Evolutionary conservation across 805 yeast species (phyloP), one percentile per base, ranked within the genome.

Genomic region (Candida hungchunana): DNA sequence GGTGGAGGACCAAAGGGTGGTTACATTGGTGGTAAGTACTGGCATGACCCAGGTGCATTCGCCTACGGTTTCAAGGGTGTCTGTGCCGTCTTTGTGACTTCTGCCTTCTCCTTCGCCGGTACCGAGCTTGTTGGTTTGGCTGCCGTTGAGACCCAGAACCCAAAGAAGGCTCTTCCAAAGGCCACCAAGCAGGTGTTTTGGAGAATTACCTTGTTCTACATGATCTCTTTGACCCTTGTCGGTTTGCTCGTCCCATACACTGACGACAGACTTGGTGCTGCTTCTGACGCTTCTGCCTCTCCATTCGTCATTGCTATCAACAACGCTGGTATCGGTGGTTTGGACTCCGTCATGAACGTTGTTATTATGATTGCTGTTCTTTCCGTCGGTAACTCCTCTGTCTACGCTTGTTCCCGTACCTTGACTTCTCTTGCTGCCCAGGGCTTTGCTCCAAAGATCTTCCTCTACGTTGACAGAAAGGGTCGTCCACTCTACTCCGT

Each of bases 111-210:
- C 16, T 75, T 82, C 46, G 82, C 82, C 6, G 95, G 94, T 2
- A 90, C 95, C 3, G 95, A 86, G 58, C 82, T 82, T 49, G 74
- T 86, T 24, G 71, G 88, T 3, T 78, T 82, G 80, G 75, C 83
- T 19, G 90, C 94, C 7, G 82, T 89, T 32, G 95, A 86, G 58
- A 72, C 80, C n/a, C 65, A 69, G 34, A 69, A 77, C 51, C 89
- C 94, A 9, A 69, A 93, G 38, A 73, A 72, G 39, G 75, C 75
- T 7, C 60, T 86, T 55, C 85, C 89, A 7, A 69, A 67, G 21
- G 93, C 94, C 0, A 83, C 78, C 62, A 78, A 73, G 47, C 77
- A 79, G 36, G 86, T 85, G 17, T 75, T 83, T 41, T 67, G 67
- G 51, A 68, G 95, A 46, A 65, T 71, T 48, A 62, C 64, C 13